A percentile compares a stretch with the other conserved stretches of the same genome.
phyloP scores from a whole-genome alignment of 345 rosid genomes.

The Populus davidiana region DNA sequence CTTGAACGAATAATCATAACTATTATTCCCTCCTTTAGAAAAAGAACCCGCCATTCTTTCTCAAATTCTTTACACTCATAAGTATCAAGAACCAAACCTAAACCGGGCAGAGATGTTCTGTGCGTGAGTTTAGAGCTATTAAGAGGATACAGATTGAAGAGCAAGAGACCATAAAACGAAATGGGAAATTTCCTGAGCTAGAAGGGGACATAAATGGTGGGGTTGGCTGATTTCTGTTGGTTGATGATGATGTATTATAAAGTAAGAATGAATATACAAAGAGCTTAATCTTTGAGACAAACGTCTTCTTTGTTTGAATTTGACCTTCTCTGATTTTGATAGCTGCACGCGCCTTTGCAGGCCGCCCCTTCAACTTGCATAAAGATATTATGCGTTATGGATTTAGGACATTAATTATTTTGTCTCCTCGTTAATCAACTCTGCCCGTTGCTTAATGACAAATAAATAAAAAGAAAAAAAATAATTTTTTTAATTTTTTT shows the following conservation, averaged over 20 bases:
- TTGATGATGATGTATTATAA: not conserved
- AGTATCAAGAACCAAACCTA: not conserved
- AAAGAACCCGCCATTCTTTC: constrained; percentile 28
- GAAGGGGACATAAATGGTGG: constrained; percentile 19
- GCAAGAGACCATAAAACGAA: not conserved
- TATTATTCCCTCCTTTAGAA: constrained; percentile 45
- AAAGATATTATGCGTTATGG: not conserved
- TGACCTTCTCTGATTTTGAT: constrained; percentile 1
- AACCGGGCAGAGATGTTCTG: not conserved
- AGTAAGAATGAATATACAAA: not conserved
- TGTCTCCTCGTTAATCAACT: not conserved
- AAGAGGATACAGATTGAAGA: not conserved
- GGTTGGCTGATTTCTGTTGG: constrained; percentile 17
- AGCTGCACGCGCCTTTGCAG: constrained; percentile 14
- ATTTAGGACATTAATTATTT: constrained; percentile 3
- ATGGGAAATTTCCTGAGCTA: constrained; percentile 28
- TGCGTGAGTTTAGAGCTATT: no score
- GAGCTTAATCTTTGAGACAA: constrained; percentile 13
- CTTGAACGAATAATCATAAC: constrained; percentile 87
- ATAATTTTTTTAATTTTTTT: no score
- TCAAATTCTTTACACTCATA: not conserved
- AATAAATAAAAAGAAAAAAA: not conserved
- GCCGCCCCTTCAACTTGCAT: constrained; percentile 3
- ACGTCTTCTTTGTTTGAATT: constrained; percentile 10
- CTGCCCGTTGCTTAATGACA: not conserved